A percentile compares a stretch with the other conserved stretches of the same genome.
Evolutionary conservation across 2,329 filamentous ascomycete species (phyloP).

Genomic region (Colletotrichum orchidophilum): DNA sequence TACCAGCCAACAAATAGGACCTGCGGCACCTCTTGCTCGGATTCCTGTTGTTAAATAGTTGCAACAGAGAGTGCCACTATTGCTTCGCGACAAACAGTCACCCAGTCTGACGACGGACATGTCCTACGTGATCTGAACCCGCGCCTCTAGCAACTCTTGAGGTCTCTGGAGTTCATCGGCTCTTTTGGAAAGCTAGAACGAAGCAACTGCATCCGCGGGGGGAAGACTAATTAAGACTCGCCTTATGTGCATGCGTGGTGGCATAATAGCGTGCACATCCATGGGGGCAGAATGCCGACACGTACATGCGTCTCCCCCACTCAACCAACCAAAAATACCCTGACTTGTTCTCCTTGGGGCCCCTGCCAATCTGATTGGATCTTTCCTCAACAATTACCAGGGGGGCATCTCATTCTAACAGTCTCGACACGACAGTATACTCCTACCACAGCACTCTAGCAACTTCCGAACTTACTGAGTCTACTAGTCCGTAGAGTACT

Average conservation of each 20-base stretch:
- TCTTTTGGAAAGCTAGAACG: not conserved
- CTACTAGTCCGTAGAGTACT: not conserved
- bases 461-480: not conserved
- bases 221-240: not conserved
- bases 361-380: slow-evolving; percentile 30
- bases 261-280: slow-evolving; percentile 17
- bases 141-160: not conserved
- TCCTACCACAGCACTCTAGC: not conserved
- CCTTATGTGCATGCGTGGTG: not conserved
- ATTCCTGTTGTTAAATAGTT: not conserved
- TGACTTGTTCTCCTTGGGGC: not conserved
- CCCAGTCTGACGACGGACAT: not conserved
- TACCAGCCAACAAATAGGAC: too few relatives aligned
- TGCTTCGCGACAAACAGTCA: not conserved
- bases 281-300: slow-evolving; percentile 11
- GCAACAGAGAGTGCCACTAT: not conserved
- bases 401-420: not conserved
- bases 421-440: not conserved
- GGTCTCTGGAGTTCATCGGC: not conserved
- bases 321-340: slow-evolving; percentile 15
- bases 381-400: slow-evolving; percentile 28
- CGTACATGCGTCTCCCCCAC: slow-evolving; percentile 8
- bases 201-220: not conserved
- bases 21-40: not conserved
- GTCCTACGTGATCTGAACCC: not conserved